Base-by-base conservation (phyloP, 2,329 filamentous ascomycete species). In the Aspergillus oerlinghausenensis region DNA sequence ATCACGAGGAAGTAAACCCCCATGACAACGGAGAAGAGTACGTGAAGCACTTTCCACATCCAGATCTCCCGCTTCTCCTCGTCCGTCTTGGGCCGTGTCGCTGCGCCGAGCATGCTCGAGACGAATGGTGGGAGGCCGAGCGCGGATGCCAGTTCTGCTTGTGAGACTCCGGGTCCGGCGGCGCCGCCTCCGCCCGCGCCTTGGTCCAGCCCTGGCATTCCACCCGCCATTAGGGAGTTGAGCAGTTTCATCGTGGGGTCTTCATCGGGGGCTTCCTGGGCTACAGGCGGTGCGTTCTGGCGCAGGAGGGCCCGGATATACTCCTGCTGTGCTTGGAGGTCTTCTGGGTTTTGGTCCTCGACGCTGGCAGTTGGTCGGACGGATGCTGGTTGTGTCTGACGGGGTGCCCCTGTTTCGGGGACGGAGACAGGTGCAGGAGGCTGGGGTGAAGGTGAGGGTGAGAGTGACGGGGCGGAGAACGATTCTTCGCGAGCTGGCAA, bases 41-140 rank as follows among this genome's bases (percentile, higher is more conserved):
- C 77, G 65, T 87, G 85, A 9, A 85, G 67, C 23, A 83, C 69
- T 52, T 82, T 80, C 84, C 84, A 87, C 9, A 82, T 61, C 47
- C 62, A 66, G 38, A 68, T 60, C 11, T 66, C 65, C 53, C 70
- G 70, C 60, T 73, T 67, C 58, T 75, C 69, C 49, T 69, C 64
- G 14, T 73, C 67, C 4, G 70, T 71, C 55, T 70, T 73, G 57
- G 68, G 73, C 66, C 72, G 69, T 35, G 70, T 66, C 23, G 69
- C 71, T 55, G 72, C 70, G 38, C 70, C 72, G 43, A 76, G 63
- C 66, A 71, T 74, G 64, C 64, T 75, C 56, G 75, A 69, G 2
- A 77, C 49, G 53, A 71, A 73, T 6, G 73, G 68, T 8, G 75
- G 73, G 9, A 76, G 54, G 7, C 78, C 77, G 54, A 81, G 74